Conservation (phyloP, 768 basidiomycete genomes). For the Royoungia palumana region DNA sequence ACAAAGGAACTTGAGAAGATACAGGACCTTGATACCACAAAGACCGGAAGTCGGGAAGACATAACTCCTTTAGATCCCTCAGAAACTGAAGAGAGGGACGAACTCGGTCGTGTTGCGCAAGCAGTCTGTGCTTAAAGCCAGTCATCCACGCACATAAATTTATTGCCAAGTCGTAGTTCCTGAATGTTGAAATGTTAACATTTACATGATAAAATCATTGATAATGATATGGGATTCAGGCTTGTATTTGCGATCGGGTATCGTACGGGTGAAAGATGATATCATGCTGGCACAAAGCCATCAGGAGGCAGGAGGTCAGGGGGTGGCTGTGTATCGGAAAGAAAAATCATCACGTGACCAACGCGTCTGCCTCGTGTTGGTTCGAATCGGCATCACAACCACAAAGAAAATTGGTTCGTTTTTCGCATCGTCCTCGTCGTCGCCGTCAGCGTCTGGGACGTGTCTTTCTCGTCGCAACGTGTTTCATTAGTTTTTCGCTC, state of each 20-base stretch:
- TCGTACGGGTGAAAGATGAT: no score
- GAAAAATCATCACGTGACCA: constrained; percentile 31
- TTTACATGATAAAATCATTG: no score
- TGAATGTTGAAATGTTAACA: no score
- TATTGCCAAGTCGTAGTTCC: no score
- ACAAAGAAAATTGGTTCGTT: constrained; percentile 28
- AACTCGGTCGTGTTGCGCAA: constrained; percentile 22
- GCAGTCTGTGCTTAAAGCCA: constrained; percentile 13
- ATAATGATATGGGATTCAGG: no score
- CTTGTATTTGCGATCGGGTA: no score
- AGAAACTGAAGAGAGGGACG: constrained; percentile 10
- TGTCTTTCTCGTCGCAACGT: constrained; percentile 6
- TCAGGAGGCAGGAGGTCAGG: no score
- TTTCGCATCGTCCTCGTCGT: constrained; percentile 6
- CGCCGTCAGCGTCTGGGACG: constrained; percentile 21
- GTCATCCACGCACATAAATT: no score
- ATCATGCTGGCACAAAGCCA: no score
- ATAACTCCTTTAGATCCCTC: constrained; percentile 5
- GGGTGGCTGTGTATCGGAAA: background rate
- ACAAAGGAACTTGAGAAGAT: constrained; percentile 60
- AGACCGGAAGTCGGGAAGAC: background rate
- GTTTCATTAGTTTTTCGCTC: background rate
- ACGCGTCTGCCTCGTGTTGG: constrained; percentile 35
- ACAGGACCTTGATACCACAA: constrained; percentile 8
- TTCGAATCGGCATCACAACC: constrained; percentile 20